phyloP scores from a whole-genome alignment of 352 stramenopile genomes.

The Globisporangium uncinulatum region DNA sequence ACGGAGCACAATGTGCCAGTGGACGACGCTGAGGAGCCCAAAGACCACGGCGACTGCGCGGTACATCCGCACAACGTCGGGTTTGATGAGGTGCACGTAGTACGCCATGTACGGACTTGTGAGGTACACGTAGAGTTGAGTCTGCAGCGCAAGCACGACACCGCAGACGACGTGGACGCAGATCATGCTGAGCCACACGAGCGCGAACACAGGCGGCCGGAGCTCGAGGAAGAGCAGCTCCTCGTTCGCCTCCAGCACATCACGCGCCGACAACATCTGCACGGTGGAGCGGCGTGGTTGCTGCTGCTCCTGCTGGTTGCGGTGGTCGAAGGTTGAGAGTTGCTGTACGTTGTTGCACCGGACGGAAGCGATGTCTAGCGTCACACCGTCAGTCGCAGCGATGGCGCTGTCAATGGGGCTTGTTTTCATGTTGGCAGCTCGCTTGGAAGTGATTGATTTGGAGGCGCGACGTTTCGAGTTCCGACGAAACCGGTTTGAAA shows the following conservation, averaged over 20 bases:
- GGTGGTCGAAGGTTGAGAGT: neutral
- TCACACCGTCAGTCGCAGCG: neutral
- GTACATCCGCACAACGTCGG: conserved; percentile 17
- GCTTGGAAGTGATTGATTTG: no score
- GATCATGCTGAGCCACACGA: conserved; percentile 23
- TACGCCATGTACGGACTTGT: conserved; percentile 14
- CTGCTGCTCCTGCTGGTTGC: neutral
- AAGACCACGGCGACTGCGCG: conserved; percentile 20
- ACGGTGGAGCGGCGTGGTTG: neutral
- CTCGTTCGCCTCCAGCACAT: conserved; percentile 12
- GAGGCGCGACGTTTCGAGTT: no score
- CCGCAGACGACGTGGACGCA: conserved; percentile 16
- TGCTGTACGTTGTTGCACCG: neutral
- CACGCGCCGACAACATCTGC: conserved; percentile 3
- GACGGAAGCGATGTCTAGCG: neutral
- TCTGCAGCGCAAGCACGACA: conserved; percentile 16
- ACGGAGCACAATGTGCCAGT: conserved; percentile 17
- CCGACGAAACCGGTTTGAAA: no score
- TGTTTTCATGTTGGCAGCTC: neutral
- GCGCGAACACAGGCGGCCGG: conserved; percentile 9
- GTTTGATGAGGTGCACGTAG: conserved; percentile 21
- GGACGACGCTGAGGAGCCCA: conserved; percentile 18
- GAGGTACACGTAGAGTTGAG: conserved; percentile 22
- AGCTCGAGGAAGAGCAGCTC: conserved; percentile 16
- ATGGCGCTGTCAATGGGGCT: neutral